A percentile compares a stretch with the other conserved stretches of the same genome.
Conservation (phyloP, 768 basidiomycete species). For the Leucosporidium scottii region DNA sequence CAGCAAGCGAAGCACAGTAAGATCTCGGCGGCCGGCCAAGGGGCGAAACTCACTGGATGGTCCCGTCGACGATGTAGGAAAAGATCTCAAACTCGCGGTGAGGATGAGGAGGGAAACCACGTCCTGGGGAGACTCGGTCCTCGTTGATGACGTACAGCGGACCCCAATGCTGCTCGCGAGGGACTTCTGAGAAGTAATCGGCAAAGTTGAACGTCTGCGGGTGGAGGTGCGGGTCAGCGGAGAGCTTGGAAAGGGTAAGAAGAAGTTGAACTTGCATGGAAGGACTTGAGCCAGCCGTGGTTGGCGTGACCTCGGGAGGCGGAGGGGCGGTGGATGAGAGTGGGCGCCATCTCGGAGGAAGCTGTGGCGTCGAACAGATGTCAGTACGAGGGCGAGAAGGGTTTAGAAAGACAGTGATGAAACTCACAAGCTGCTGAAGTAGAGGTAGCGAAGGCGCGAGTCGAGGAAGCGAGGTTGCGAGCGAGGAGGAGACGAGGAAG, state of each 20-base stretch:
- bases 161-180: conserved; percentile 56
- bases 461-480: background rate
- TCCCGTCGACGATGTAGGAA: background rate
- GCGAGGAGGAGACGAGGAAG: conserved; percentile 4
- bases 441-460: background rate
- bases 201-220: background rate
- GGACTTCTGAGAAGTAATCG: conserved; percentile 51
- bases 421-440: background rate
- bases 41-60: background rate
- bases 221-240: background rate
- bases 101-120: conserved; percentile 75
- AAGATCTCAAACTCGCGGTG: conserved; percentile 49
- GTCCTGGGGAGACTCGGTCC: conserved; percentile 66
- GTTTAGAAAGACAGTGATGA: too few species aligned
- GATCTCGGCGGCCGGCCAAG: too few species aligned
- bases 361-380: background rate
- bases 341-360: background rate
- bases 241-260: background rate
- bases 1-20: background rate
- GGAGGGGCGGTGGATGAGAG: conserved; percentile 47
- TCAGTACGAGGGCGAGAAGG: too few species aligned
- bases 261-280: conserved; percentile 68
- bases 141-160: conserved; percentile 81
- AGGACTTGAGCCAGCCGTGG: conserved; percentile 77
- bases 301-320: conserved; percentile 63